Percentiles rank a stretch among this genome's conserved stretches.
Conservation (phyloP, 2,329 filamentous ascomycete species). For the Rhinocladiella similis region DNA sequence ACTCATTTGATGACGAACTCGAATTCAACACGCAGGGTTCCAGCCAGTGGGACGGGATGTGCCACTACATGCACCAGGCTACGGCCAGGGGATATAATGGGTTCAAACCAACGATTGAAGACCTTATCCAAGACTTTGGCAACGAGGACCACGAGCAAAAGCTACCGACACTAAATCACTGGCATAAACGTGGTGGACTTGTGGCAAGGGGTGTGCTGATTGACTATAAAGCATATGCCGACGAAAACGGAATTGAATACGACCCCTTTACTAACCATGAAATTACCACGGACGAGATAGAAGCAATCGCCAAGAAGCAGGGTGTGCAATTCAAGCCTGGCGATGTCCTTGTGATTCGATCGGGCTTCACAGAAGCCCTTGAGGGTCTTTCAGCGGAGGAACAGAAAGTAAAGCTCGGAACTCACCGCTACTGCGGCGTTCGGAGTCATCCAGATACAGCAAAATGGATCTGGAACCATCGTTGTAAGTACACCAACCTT, state of each 20-base stretch:
- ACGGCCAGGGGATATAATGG: background rate
- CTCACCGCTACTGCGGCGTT: too few relatives aligned
- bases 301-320: background rate
- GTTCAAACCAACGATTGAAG: background rate
- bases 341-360: background rate
- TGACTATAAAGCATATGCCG: background rate
- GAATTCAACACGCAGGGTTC: background rate
- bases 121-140: background rate
- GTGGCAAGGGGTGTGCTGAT: background rate
- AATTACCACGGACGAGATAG: background rate
- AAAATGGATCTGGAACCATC: too few relatives aligned
- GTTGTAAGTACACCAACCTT: slow-evolving; percentile 29
- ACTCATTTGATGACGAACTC: background rate
- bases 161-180: background rate
- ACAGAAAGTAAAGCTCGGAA: too few relatives aligned
- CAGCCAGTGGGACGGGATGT: background rate
- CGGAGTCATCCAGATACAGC: too few relatives aligned
- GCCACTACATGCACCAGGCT: background rate
- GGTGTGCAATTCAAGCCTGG: background rate
- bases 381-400: too few relatives aligned
- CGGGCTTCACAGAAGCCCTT: background rate
- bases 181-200: background rate
- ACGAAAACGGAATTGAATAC: background rate
- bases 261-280: background rate
- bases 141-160: background rate